A percentile compares a stretch with the other conserved stretches of the same genome.
These are phyloP conservation scores for Flaveria robusta DNA, from an alignment of 129 eudicot species.

Conservation along the genomic window DNA sequence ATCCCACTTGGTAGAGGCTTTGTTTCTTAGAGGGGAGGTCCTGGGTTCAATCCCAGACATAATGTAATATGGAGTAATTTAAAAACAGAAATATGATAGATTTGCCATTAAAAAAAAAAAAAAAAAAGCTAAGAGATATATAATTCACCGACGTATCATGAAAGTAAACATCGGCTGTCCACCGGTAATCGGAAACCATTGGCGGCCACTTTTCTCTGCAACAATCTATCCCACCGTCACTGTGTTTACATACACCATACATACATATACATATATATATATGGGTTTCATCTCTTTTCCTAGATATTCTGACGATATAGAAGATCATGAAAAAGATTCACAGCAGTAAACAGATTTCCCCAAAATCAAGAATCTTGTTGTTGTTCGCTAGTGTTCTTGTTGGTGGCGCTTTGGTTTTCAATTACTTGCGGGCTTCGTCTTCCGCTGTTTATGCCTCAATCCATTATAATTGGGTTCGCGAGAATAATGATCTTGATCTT, in stretches of 20 bases:
- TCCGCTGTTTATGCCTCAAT: constrained; percentile 24
- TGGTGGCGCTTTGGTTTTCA: constrained; percentile 35
- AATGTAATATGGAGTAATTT: too few relatives aligned
- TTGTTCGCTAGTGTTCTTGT: constrained; percentile 38
- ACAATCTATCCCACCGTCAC: constrained; percentile 8
- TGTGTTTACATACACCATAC: too few relatives aligned
- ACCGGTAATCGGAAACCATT: constrained; percentile 47
- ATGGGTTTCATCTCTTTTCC: constrained; percentile 26
- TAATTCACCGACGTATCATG: not conserved
- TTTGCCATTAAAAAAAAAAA: too few relatives aligned
- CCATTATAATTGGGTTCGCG: constrained; percentile 39
- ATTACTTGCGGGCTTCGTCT: constrained; percentile 51
- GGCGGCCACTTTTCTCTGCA: constrained; percentile 39
- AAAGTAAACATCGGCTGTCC: constrained; percentile 19
- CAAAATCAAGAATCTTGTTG: constrained; percentile 39
- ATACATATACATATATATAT: not conserved
- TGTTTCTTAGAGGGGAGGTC: too few relatives aligned
- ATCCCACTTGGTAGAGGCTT: too few relatives aligned
- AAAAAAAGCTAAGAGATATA: too few relatives aligned
- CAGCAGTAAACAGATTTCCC: constrained; percentile 37
- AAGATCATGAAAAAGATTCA: constrained; percentile 35
- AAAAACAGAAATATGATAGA: too few relatives aligned
- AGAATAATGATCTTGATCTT: constrained; percentile 32
- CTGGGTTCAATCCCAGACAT: too few relatives aligned
- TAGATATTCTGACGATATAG: not conserved